Percentiles rank a stretch among this genome's conserved stretches.
Conservation (phyloP, 1,139 yeast genomes). For the Hyphopichia wangnamkhiaoensis region DNA sequence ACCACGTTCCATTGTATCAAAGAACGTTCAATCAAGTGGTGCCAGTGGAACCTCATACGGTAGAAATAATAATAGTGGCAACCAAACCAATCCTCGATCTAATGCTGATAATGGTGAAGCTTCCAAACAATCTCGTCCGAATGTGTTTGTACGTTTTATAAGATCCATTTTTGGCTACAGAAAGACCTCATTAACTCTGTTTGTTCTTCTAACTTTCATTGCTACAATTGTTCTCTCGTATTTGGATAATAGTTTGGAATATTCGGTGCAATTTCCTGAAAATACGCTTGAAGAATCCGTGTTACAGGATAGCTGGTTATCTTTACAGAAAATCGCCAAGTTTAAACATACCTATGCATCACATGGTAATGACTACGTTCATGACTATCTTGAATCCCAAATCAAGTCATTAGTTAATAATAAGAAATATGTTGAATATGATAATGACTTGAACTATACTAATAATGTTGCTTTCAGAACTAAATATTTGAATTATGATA, state of each 20-base stretch:
- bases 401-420: constrained; percentile 34
- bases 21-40: constrained; percentile 3
- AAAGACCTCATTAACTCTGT: constrained; percentile 56
- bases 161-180: constrained; percentile 56
- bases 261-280: constrained; percentile 42
- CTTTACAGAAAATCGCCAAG: constrained; percentile 65
- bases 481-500: constrained; percentile 40
- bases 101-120: background rate
- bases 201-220: constrained; percentile 45
- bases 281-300: constrained; percentile 36
- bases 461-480: constrained; percentile 46
- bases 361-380: constrained; percentile 72
- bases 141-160: constrained; percentile 26
- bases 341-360: constrained; percentile 79
- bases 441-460: constrained; percentile 48
- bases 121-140: constrained; percentile 15
- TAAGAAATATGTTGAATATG: constrained; percentile 45
- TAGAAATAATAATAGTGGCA: background rate
- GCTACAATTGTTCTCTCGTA: constrained; percentile 29
- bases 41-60: background rate
- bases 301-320: constrained; percentile 59
- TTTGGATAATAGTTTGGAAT: constrained; percentile 37
- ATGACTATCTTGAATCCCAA: constrained; percentile 58
- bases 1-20: constrained; percentile 1
- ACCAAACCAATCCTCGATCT: no score